Base-by-base conservation (phyloP, 78 protist species). In the Dictyostelium brefeldianum region DNA sequence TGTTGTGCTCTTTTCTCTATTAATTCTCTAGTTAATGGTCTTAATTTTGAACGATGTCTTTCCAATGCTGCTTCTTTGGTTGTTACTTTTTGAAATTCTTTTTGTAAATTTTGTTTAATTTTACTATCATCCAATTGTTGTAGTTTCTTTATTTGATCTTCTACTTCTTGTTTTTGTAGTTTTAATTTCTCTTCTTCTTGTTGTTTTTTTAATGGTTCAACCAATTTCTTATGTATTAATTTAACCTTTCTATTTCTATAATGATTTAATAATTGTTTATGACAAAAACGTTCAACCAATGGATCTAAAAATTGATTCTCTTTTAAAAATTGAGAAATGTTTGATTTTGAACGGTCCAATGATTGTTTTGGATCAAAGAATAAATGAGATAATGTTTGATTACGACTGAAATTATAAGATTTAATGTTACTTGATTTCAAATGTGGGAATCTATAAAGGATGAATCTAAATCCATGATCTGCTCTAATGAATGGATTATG, bases 401-500 rank as follows among this genome's bases (percentile, higher is more conserved):
- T 71, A 14, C 54, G 56, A n/a, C 57, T 10, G 11, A 43, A 71
- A 43, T 43, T 43, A n/a, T 43, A 29, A 8, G 57, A 36, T 50
- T 50, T 77, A 4, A 27, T 50, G 20, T 77, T 50, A 43, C 8
- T 77, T 25, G 36, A 15, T 77, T 50, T 77, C 5, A 50, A n/a
- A 50, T 43, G 67, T 18, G 81, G 48, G 4, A 22, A 77, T 27
- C 46, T n/a, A 50, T 77, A 50, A 14, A 50, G 11, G 17, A 77
- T 50, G 29, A 77, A 50, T 50, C 64, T 48, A 77, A 22, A 77
- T 1, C 81, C 81, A 50, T 77, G 81, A 46, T 73, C 79, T 20
- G 81, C 22, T 20, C 67, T 36, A 20, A 77, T 50, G 46, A 77
- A 77, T 50, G 81, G 81, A n/a, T 43, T 50, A 43, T 36, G 64